These are phyloP conservation scores for Prunus persica DNA, from an alignment of 306 rosid species.

Conservation along the genomic window DNA sequence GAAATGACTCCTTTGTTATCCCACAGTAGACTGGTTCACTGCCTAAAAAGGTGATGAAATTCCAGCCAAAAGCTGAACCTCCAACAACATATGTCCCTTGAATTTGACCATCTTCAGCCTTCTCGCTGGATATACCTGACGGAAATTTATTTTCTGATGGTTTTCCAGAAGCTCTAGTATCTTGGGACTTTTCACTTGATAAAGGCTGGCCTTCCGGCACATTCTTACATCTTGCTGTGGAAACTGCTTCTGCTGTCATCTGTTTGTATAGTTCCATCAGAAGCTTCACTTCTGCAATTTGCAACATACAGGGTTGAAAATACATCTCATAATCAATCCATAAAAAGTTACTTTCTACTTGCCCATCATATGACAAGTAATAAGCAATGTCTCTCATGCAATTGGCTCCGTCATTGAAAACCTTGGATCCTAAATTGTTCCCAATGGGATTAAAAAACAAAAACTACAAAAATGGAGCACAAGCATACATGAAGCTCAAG, in stretches of 20 bases:
- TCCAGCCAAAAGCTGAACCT: slow-evolving; percentile 95
- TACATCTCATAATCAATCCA: background rate
- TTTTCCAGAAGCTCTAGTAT: slow-evolving; percentile 11
- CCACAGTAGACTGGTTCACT: slow-evolving; percentile 64
- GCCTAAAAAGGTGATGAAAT: slow-evolving; percentile 60
- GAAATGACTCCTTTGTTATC: slow-evolving; percentile 61
- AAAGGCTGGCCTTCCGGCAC: slow-evolving; percentile 23
- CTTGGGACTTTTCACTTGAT: slow-evolving; percentile 29
- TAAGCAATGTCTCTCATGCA: background rate
- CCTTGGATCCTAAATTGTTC: background rate
- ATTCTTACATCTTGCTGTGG: slow-evolving; percentile 17
- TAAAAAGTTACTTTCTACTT: background rate
- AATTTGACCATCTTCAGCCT: slow-evolving; percentile 40
- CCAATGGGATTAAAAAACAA: background rate
- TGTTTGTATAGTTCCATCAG: slow-evolving; percentile 43
- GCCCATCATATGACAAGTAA: background rate
- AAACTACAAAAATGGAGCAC: background rate
- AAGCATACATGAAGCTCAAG: background rate
- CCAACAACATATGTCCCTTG: slow-evolving; percentile 64
- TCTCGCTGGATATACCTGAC: slow-evolving; percentile 31
- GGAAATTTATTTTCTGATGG: slow-evolving; percentile 35
- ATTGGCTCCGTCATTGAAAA: background rate
- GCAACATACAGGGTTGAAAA: background rate
- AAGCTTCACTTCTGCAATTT: slow-evolving; percentile 64
- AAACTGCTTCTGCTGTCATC: slow-evolving; percentile 33